Base-by-base conservation (phyloP, 164 flowering plant species). In the Macadamia tetraphylla region DNA sequence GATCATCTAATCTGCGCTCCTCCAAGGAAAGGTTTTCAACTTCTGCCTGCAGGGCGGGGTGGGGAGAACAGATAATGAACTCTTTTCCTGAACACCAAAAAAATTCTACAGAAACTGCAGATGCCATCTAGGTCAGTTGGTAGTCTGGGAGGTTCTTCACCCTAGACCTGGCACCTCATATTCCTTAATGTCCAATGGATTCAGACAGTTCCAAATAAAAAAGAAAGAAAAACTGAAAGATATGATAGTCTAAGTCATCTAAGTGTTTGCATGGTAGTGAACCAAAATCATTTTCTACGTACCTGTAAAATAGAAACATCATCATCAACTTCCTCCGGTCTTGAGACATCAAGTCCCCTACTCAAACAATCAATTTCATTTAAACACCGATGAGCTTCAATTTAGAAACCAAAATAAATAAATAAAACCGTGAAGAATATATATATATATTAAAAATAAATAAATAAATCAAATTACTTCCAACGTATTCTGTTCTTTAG, bases 401-500 rank as follows among this genome's bases (percentile, higher is more conserved):
- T 12, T n/a, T 67, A 31, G 64, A 66, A 62, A 29, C 29, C 51
- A 60, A 57, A 14, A 9, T 42, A 60, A 30, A 10, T 9, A 58
- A 48, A 44, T 29, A 49, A 64, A 60, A 17, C 35, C 6, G 14
- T 64, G 17, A 49, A 68, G 51, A 60, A 9, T 11, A 3, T 61
- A 68, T 23, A 23, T 23, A 23, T 23, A 23, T 23, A 23, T 23
- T 23, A 23, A 23, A 23, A 23, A 23, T 23, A 23, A 23, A 23
- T 23, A 58, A 46, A 60, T 56, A 48, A 23, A 30, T n/a, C 17
- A 9, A 12, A 70, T 86, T 88, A 94, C 98, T 87, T 94, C 98
- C 97, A 92, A 59, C 75, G 94, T 62, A 94, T 94, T 78, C 88
- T 85, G 85, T 92, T 94, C 78, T 92, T 91, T 62, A 92, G 87